These are phyloP conservation scores for Xerocomus nothofagi DNA, from an alignment of 1,284 basidiomycete species.

Conservation along the genomic window DNA sequence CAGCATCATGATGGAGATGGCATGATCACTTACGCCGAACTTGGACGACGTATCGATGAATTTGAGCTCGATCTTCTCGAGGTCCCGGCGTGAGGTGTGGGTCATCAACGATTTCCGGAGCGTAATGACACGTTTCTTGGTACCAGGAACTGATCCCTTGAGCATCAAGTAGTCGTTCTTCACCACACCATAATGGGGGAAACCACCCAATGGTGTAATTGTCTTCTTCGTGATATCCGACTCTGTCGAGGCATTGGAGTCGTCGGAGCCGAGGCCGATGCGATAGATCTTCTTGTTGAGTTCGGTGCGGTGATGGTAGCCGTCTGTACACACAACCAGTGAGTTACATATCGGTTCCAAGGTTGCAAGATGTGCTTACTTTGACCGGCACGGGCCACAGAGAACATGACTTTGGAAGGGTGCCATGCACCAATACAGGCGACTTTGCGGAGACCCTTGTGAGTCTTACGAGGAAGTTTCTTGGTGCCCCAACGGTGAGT, in stretches of 20 bases:
- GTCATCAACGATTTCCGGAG: conserved; percentile 88
- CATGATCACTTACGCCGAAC: conserved; percentile 67
- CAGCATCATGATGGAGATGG: background rate
- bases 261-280: conserved; percentile 81
- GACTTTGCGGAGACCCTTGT: conserved; percentile 99
- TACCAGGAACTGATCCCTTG: conserved; percentile 92
- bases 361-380: conserved; percentile 49
- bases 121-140: conserved; percentile 97
- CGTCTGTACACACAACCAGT: conserved; percentile 54
- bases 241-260: conserved; percentile 89
- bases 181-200: conserved; percentile 98
- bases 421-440: conserved; percentile 99
- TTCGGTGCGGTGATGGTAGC: conserved; percentile 98
- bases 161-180: conserved; percentile 98
- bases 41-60: conserved; percentile 99
- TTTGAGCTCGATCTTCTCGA: conserved; percentile 98
- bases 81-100: conserved; percentile 83
- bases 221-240: conserved; percentile 91
- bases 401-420: conserved; percentile 99
- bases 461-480: conserved; percentile 98
- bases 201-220: conserved; percentile 99
- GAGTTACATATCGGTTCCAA: conserved; percentile 1
- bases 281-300: conserved; percentile 99
- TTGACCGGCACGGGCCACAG: conserved; percentile 99
- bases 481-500: conserved; percentile 99